These are phyloP conservation scores for Aureoboletus auriporus DNA, from an alignment of 768 basidiomycete species.

Conservation along the genomic window DNA sequence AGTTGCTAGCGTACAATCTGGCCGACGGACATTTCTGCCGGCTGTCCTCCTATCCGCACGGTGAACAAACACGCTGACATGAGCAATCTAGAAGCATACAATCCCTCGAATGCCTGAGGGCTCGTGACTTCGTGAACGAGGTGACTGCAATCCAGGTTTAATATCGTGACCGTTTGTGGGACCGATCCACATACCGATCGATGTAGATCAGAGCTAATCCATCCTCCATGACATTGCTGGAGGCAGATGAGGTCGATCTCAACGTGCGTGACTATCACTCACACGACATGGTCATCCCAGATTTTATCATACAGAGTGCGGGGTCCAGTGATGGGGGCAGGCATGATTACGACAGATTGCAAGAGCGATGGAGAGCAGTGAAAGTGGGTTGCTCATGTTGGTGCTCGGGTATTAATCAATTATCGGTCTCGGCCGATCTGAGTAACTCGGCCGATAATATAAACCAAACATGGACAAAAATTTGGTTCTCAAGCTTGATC, in stretches of 20 bases:
- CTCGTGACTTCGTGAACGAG: constrained; percentile 91
- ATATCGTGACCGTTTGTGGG: neutral
- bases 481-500: too few relatives aligned
- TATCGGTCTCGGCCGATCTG: constrained; percentile 12
- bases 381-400: neutral
- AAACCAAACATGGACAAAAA: too few relatives aligned
- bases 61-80: constrained; percentile 9
- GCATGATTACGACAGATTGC: constrained; percentile 36
- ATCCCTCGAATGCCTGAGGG: constrained; percentile 87
- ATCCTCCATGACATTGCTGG: constrained; percentile 67
- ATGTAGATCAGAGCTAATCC: constrained; percentile 82
- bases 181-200: constrained; percentile 49
- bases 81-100: constrained; percentile 41
- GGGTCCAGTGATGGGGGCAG: constrained; percentile 53
- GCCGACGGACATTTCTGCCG: constrained; percentile 70
- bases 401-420: constrained; percentile 1
- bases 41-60: constrained; percentile 55
- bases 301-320: constrained; percentile 97
- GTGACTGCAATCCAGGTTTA: constrained; percentile 32
- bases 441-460: constrained; percentile 11
- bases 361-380: constrained; percentile 1
- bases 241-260: constrained; percentile 7
- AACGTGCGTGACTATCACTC: constrained; percentile 25
- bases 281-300: constrained; percentile 97
- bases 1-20: constrained; percentile 87